Evolutionary conservation across 257 asterid species (phyloP), one percentile per base, ranked within the genome.

Genomic region (Capsicum pubescens): DNA sequence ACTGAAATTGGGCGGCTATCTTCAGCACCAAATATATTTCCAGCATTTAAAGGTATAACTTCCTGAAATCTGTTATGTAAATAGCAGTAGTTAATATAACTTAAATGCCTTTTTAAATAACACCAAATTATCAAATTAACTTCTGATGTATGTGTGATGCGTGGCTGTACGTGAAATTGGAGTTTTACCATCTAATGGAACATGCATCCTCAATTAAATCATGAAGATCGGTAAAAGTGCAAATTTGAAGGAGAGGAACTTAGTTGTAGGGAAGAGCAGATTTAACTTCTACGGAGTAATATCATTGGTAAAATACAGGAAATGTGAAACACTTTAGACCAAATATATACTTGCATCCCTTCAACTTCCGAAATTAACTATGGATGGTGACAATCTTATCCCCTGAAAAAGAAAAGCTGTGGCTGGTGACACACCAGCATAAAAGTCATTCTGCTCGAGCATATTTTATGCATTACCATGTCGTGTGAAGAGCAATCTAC

Each of bases 21-120:
- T 86, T 97, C 99, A 87, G 99, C 93, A 48, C 99, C 99, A 83
- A 97, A 93, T 83, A 97, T 90, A 82, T 97, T 95, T 14, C 98
- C 97, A 83, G 99, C 97, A 90, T 95, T 94, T 85, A 97, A 87
- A 72, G 99, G 99, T 71, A 97, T 93, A 84, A 95, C 88, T 92
- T 97, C 99, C 95, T 97, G 99, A 87, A 97, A 88, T 78, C 99
- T 97, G 88, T 52, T 83, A 87, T 59, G 87, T 14, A 83, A 79
- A 55, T 69, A 15, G 13, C 44, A 70, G 79, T 26, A 79, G 60
- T 70, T 60, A 82, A 84, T 56, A 57, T 32, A 46, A 69, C 8
- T 56, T 32, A 56, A 46, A 44, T 50, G 76, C 17, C 52, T 32
- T 26, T 8, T 46, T 50, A 32, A 9, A 17, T 5, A 77, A 50